Base-by-base conservation (phyloP, 108 stramenopile genomes). In the Fistulifera solaris region DNA sequence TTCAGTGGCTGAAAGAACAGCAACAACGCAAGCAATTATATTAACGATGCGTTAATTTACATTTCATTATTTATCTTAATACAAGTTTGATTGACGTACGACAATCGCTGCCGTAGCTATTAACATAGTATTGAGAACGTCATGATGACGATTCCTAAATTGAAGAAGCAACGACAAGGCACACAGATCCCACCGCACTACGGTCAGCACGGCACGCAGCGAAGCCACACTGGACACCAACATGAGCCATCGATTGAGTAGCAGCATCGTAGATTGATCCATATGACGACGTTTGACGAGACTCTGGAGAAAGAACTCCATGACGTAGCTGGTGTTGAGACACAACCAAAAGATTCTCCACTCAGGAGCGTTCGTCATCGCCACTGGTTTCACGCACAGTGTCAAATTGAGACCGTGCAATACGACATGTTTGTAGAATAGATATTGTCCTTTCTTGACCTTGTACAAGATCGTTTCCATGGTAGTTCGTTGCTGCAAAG, bases 231-330 rank as follows among this genome's bases (percentile, higher is more conserved):
- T 72, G 12, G 76, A 63, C 0, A 70, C 54, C 13, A 41, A 46
- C 83, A 88, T 88, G 11, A 88, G 67, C 22, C 68, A 53, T 51
- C 61, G 56, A 44, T 88, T 72, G 27, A 84, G 52, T 15, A 50
- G 0, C 46, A 88, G 55, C 80, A 88, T 79, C 25, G 13, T 15
- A 12, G 46, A 19, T 56, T 88, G 82, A 21, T 41, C 39, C 21
- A 84, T 40, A 19, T 76, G 40, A n/a, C 58, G 27, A 42, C 78
- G 72, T 54, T 86, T 86, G 23, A 93, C 90, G 28, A 93, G 38
- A 40, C 69, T 83, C 56, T 93, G 90, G 24, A 93, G 40, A 45
- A 87, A 93, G 55, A 93, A 93, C 60, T 93, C 90, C 84, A 88
- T 80, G 5, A 84, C 84, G 66, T 93, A 93, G 10, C 69, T 64